Evolutionary conservation across 2,329 filamentous ascomycete species (phyloP).

Genomic region (Fusarium sp.): DNA sequence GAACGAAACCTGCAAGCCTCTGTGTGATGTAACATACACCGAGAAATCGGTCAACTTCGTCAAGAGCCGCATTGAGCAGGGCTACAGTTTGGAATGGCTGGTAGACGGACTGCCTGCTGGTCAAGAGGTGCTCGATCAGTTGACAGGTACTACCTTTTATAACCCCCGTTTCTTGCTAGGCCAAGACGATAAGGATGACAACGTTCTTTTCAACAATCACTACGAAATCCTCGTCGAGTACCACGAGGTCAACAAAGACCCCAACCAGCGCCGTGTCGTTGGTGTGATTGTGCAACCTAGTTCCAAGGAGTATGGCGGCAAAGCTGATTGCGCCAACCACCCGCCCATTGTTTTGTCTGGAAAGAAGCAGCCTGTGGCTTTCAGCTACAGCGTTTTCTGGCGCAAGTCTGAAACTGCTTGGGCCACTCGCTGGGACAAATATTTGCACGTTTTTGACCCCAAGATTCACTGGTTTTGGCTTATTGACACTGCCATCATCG

Average conservation of each 20-base stretch:
- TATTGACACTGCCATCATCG: conserved; percentile 95
- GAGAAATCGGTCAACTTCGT: conserved; percentile 81
- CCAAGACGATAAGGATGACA: conserved; percentile 65
- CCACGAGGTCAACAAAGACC: conserved; percentile 79
- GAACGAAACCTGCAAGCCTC: conserved; percentile 88
- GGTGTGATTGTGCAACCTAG: conserved; percentile 90
- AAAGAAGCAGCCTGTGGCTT: conserved; percentile 76
- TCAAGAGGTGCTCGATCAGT: conserved; percentile 82
- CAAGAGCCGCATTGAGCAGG: conserved; percentile 84
- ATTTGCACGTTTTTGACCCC: conserved; percentile 95
- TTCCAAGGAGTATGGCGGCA: conserved; percentile 74
- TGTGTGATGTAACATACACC: conserved; percentile 79
- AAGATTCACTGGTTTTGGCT: conserved; percentile 99
- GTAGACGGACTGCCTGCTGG: conserved; percentile 95
- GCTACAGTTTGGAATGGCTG: conserved; percentile 95
- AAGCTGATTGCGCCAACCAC: conserved; percentile 75
- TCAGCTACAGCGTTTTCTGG: conserved; percentile 96
- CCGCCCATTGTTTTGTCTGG: conserved; percentile 75
- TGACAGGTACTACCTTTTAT: conserved; percentile 86
- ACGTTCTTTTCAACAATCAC: conserved; percentile 87
- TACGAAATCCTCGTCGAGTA: conserved; percentile 96
- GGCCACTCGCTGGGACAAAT: conserved; percentile 99
- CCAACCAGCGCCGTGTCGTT: conserved; percentile 86
- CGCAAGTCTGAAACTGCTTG: conserved; percentile 86
- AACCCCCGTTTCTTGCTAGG: conserved; percentile 92